phyloP scores from a whole-genome alignment of 1,139 yeast species.

The Lodderomyces pseudojiufengensis region DNA sequence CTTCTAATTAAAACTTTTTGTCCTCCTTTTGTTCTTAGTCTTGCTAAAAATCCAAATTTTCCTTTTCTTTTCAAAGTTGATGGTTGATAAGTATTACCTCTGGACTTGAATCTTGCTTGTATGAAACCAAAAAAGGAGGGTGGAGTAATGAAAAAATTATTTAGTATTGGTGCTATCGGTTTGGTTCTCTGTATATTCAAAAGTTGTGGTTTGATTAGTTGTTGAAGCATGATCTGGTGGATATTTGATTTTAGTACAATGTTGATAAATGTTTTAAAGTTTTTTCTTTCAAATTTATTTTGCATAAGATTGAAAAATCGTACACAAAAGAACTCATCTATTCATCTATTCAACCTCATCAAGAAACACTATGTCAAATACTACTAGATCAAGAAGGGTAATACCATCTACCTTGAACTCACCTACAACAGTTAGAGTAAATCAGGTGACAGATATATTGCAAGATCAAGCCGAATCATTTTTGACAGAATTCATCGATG shows the following conservation, averaged over 20 bases:
- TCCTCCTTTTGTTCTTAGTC: conserved; percentile 75
- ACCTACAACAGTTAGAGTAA: conserved; percentile 43
- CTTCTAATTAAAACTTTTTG: conserved; percentile 76
- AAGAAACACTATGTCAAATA: conserved; percentile 27
- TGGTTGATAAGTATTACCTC: conserved; percentile 96
- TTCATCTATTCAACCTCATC: too few species aligned
- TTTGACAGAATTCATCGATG: conserved; percentile 44
- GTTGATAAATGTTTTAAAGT: too few species aligned
- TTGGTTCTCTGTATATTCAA: neutral
- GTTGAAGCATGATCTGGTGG: neutral
- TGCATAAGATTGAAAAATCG: too few species aligned
- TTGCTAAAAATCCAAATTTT: conserved; percentile 86
- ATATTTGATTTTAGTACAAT: too few species aligned
- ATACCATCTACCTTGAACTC: conserved; percentile 46
- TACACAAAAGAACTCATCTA: too few species aligned
- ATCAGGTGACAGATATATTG: conserved; percentile 23
- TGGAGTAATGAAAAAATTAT: neutral
- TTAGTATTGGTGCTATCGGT: neutral
- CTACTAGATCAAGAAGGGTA: conserved; percentile 36
- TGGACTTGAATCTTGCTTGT: conserved; percentile 72
- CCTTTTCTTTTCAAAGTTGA: conserved; percentile 87
- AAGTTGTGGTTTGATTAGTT: neutral
- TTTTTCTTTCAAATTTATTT: too few species aligned
- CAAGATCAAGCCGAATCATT: conserved; percentile 44
- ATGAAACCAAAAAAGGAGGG: conserved; percentile 29